These are phyloP conservation scores for Penicillium paxilli DNA, from an alignment of 495 filamentous ascomycete genomes.

Conservation along the genomic window DNA sequence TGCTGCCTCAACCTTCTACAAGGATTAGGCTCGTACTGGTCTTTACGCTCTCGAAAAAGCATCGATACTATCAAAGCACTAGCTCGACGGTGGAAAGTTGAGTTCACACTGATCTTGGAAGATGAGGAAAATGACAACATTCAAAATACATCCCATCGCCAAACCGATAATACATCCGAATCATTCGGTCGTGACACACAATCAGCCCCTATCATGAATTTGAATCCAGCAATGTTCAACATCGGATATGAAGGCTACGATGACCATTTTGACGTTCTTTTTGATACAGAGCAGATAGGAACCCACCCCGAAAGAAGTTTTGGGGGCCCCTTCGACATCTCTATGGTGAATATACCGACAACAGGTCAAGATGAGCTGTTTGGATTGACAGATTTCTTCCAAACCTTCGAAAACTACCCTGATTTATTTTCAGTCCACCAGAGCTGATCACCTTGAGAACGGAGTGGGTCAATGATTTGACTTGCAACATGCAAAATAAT, in stretches of 20 bases:
- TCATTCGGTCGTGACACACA: not conserved
- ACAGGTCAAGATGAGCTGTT: not conserved
- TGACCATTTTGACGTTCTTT: not conserved
- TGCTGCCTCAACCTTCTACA: not conserved
- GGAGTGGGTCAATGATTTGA: no score
- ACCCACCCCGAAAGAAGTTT: no score
- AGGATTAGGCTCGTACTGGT: conserved; percentile 1
- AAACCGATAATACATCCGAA: not conserved
- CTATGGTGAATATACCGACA: not conserved
- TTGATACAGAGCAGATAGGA: not conserved
- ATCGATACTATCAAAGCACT: not conserved
- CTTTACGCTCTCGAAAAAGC: conserved; percentile 2
- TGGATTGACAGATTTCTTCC: not conserved
- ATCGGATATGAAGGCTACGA: not conserved
- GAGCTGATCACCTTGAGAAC: no score
- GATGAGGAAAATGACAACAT: not conserved
- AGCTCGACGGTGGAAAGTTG: not conserved
- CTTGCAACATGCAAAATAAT: no score
- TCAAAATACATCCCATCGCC: not conserved
- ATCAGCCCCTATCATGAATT: not conserved
- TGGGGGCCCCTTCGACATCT: not conserved
- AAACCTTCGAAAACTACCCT: not conserved
- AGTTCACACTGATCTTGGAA: not conserved
- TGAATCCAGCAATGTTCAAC: not conserved
- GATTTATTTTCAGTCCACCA: not conserved